Conservation (phyloP, 352 stramenopile species). For the Phytophthora rubi region DNA sequence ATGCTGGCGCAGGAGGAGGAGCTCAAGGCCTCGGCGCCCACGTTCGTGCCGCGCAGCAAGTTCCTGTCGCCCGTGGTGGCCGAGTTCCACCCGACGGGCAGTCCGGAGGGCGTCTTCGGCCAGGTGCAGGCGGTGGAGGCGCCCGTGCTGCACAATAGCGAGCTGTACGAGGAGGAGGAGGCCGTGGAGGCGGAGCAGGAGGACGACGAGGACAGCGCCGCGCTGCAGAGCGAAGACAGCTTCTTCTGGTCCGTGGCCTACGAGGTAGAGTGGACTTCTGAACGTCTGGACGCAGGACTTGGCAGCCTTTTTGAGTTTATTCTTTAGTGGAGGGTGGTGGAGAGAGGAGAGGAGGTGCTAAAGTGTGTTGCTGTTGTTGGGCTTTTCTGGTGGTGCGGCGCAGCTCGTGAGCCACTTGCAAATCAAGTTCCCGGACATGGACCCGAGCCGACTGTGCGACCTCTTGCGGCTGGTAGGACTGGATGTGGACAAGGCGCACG, state of each 20-base stretch:
- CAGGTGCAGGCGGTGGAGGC: constrained; percentile 3
- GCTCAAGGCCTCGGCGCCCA: constrained; percentile 75
- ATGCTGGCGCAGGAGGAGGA: constrained; percentile 53
- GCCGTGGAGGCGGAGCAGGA: constrained; percentile 8
- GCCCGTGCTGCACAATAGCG: constrained; percentile 19
- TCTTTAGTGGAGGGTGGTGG: neutral
- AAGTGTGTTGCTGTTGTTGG: constrained; percentile 13
- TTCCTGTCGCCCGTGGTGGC: constrained; percentile 31
- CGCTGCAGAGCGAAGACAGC: constrained; percentile 73
- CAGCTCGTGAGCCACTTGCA: constrained; percentile 84
- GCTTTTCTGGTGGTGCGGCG: constrained; percentile 13
- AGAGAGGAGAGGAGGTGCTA: constrained; percentile 10
- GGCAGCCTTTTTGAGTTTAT: constrained; percentile 4
- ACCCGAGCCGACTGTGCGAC: constrained; percentile 75
- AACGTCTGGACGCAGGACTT: neutral
- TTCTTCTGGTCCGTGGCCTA: constrained; percentile 90
- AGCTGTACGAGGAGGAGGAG: constrained; percentile 18
- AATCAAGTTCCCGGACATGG: constrained; percentile 84
- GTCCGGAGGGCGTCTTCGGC: constrained; percentile 16
- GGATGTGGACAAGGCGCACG: constrained; percentile 77
- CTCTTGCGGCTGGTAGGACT: constrained; percentile 76
- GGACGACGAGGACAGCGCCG: constrained; percentile 26
- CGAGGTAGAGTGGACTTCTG: constrained; percentile 56
- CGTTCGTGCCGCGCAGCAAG: constrained; percentile 65
- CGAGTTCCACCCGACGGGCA: constrained; percentile 33